Evolutionary conservation across 257 asterid genomes (phyloP).

Genomic region (Przewalskia tangutica): DNA sequence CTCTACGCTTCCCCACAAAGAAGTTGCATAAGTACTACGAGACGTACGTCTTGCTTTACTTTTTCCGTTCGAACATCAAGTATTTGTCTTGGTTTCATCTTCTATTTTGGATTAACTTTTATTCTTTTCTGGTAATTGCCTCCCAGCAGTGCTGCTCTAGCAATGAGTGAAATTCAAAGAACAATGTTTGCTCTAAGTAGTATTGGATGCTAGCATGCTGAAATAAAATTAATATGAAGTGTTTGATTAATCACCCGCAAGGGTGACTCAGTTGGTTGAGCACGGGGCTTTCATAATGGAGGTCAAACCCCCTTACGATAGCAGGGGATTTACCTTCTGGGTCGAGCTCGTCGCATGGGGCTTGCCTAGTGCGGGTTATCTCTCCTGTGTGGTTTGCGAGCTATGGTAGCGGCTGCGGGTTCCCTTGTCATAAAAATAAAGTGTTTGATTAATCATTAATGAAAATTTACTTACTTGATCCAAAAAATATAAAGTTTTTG

Average conservation of each 20-base stretch:
- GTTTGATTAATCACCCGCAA: not conserved
- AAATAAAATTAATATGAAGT: not conserved
- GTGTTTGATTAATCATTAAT: not conserved
- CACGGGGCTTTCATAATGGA: no score
- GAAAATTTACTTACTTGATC: not conserved
- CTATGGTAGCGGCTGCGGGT: no score
- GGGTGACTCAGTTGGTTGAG: no score
- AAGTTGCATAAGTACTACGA: slow-evolving; percentile 63
- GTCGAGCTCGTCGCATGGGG: no score
- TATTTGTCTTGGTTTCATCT: not conserved
- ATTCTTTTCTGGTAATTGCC: not conserved
- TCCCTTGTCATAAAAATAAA: no score
- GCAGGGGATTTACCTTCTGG: no score
- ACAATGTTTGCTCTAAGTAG: not conserved
- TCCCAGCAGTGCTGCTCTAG: not conserved
- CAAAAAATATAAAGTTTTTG: not conserved
- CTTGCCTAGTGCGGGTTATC: no score
- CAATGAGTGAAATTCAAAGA: not conserved
- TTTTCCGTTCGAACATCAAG: not conserved
- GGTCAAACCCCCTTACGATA: no score
- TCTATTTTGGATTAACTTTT: not conserved
- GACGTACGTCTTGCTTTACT: slow-evolving; percentile 43
- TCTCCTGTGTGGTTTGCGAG: no score
- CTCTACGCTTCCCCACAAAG: slow-evolving; percentile 65
- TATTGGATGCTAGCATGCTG: not conserved